These are phyloP conservation scores for Pythium guiyangense DNA, from an alignment of 352 stramenopile genomes.

Conservation along the genomic window DNA sequence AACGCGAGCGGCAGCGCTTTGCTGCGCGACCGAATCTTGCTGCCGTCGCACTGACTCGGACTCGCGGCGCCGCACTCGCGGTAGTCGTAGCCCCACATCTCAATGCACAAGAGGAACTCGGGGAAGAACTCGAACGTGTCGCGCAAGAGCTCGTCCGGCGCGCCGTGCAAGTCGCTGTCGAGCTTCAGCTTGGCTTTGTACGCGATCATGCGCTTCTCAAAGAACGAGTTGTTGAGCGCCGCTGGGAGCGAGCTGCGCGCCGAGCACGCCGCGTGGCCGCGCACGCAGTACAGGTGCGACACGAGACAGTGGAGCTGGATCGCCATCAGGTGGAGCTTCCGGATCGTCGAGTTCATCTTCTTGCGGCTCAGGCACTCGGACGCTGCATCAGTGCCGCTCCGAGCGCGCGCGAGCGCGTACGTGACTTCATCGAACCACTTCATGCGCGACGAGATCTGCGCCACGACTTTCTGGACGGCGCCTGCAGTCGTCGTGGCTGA, in stretches of 20 bases:
- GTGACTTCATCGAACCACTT: conserved; percentile 73
- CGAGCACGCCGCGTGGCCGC: conserved; percentile 39
- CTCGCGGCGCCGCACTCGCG: conserved; percentile 14
- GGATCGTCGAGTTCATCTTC: conserved; percentile 82
- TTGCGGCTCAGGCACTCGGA: conserved; percentile 67
- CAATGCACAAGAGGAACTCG: conserved; percentile 63
- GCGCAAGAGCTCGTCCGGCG: conserved; percentile 47
- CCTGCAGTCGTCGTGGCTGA: conserved; percentile 37
- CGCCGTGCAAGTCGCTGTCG: conserved; percentile 32
- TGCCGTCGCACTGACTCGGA: neutral
- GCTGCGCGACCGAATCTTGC: conserved; percentile 10
- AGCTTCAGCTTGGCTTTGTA: conserved; percentile 73
- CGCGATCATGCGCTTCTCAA: conserved; percentile 68
- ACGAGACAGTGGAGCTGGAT: conserved; percentile 73
- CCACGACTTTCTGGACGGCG: conserved; percentile 68
- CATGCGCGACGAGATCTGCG: conserved; percentile 76
- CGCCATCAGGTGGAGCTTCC: conserved; percentile 70
- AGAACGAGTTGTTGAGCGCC: conserved; percentile 66
- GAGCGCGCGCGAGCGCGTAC: conserved; percentile 63
- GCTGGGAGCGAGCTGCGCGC: conserved; percentile 52
- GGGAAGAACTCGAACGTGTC: conserved; percentile 80
- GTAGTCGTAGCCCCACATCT: conserved; percentile 77
- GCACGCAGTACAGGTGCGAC: conserved; percentile 64
- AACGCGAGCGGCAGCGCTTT: conserved; percentile 33
- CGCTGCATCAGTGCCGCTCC: conserved; percentile 13